Conservation (phyloP, 305 asterid genomes). For the Euphrasia arctica region DNA sequence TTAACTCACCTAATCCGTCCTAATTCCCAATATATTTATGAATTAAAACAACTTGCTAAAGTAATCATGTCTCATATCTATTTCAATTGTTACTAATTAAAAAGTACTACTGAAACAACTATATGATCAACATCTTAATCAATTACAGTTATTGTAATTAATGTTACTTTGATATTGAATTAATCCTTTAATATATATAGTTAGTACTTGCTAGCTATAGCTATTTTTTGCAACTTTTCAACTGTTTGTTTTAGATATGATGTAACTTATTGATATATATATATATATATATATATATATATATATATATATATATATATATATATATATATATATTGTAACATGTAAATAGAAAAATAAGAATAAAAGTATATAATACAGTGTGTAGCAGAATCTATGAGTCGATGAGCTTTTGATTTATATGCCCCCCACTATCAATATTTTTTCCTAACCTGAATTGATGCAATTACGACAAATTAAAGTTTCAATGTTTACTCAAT, state of each 20-base stretch:
- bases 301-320: too few relatives aligned
- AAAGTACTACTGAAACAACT: neutral
- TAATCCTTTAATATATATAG: too few relatives aligned
- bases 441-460: constrained; percentile 53
- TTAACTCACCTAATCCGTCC: neutral
- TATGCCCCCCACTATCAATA: constrained; percentile 17
- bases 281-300: too few relatives aligned
- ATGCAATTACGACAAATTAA: constrained; percentile 34
- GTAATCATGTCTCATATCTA: neutral
- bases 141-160: too few relatives aligned
- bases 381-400: neutral
- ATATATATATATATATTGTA: too few relatives aligned
- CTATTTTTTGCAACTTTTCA: too few relatives aligned
- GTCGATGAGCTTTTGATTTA: constrained; percentile 23
- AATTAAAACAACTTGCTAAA: neutral
- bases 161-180: neutral
- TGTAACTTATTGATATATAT: too few relatives aligned
- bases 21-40: neutral
- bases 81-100: neutral
- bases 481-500: constrained; percentile 17
- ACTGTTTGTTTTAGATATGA: too few relatives aligned
- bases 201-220: too few relatives aligned
- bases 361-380: too few relatives aligned
- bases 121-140: neutral
- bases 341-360: too few relatives aligned